A percentile compares a stretch with the other conserved stretches of the same genome.
These are phyloP conservation scores for Oryza longistaminata DNA, from an alignment of 176 grass and related monocot genomes.

Conservation along the genomic window DNA sequence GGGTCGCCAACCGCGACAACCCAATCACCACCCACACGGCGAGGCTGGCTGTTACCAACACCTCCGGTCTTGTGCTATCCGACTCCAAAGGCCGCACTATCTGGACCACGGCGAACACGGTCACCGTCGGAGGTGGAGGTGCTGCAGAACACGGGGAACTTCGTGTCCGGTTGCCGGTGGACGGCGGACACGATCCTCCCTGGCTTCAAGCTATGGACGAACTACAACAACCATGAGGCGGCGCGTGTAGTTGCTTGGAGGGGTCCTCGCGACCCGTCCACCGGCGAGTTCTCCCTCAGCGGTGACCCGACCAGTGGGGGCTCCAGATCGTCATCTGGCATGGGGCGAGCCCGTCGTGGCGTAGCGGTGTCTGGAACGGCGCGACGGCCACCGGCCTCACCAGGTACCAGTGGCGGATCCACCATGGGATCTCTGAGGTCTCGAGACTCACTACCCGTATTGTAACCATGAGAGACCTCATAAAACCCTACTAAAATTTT, in stretches of 20 bases:
- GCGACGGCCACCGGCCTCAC: too few species aligned
- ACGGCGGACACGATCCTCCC: constrained; percentile 47
- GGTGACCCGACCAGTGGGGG: background rate
- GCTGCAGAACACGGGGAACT: constrained; percentile 28
- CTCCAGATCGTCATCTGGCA: constrained; percentile 30
- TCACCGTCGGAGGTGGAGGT: background rate
- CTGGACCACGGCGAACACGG: constrained; percentile 35
- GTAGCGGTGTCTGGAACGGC: constrained; percentile 41
- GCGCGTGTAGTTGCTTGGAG: background rate
- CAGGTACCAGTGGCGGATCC: too few species aligned
- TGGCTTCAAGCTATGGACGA: background rate
- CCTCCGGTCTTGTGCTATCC: too few species aligned
- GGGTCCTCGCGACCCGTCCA: background rate
- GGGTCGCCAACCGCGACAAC: too few species aligned
- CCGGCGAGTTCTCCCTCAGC: background rate
- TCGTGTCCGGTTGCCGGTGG: constrained; percentile 28
- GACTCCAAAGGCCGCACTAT: background rate
- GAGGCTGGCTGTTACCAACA: too few species aligned
- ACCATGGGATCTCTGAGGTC: too few species aligned
- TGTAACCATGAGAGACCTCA: too few species aligned
- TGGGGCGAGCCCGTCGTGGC: constrained; percentile 6
- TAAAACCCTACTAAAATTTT: too few species aligned
- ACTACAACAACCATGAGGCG: background rate
- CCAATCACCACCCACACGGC: too few species aligned
- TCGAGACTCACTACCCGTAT: too few species aligned